Conservation (phyloP, 495 filamentous ascomycete genomes). For the Neurospora sp. region DNA sequence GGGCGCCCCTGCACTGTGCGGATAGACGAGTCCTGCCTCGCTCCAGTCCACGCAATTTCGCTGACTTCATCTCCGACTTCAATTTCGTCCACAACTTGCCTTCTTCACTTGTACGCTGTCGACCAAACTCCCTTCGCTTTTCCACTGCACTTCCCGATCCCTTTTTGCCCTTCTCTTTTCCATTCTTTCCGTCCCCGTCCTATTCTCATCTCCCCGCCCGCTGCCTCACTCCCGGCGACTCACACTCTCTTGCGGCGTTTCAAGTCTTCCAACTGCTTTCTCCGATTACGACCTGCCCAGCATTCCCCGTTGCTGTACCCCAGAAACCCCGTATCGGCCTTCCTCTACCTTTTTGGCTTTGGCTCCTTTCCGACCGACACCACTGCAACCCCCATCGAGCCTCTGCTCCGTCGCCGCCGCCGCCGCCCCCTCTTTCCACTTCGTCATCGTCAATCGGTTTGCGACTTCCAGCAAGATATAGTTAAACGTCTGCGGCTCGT, state of each 20-base stretch:
- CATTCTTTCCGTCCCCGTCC: conserved; percentile 1
- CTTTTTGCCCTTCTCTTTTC: conserved; percentile 2
- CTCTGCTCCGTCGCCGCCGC: not conserved
- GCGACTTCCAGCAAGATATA: not conserved
- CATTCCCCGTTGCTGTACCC: not conserved
- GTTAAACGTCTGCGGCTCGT: conserved; percentile 1
- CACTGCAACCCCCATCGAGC: not conserved
- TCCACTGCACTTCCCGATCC: not conserved
- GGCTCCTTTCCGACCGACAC: not conserved
- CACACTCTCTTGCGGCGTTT: conserved; percentile 1
- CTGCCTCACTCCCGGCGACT: conserved; percentile 1
- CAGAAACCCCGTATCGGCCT: not conserved
- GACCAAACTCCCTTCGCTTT: not conserved
- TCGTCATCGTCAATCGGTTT: not conserved
- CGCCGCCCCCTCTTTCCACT: conserved; percentile 2
- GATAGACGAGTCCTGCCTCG: not conserved
- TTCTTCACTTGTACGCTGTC: not conserved
- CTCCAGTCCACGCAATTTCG: conserved; percentile 4
- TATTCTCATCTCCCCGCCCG: not conserved
- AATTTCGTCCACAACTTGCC: conserved; percentile 13
- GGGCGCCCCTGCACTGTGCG: not conserved
- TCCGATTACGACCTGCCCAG: not conserved
- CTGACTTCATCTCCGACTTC: conserved; percentile 25
- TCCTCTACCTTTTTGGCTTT: not conserved
- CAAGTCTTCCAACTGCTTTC: not conserved